phyloP scores from a whole-genome alignment of 306 rosid species.

The Dalbergia cochinchinensis region DNA sequence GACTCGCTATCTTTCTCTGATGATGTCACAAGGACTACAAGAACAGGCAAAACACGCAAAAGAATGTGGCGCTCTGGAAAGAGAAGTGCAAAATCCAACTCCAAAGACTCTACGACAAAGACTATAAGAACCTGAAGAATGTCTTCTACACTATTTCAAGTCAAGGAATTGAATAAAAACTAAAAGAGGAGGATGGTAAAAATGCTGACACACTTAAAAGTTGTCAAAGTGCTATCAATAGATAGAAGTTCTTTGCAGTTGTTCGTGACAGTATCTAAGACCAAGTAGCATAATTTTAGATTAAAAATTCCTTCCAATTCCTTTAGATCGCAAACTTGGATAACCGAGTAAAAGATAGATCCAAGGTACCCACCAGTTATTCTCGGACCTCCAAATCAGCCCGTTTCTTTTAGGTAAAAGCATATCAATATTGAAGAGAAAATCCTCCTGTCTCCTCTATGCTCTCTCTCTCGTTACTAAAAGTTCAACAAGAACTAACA shows the following conservation, averaged over 20 bases:
- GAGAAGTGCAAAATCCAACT: slow-evolving; percentile 92
- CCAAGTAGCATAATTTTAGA: slow-evolving; percentile 17
- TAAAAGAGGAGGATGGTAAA: slow-evolving; percentile 21
- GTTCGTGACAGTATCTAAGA: slow-evolving; percentile 26
- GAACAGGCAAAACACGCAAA: slow-evolving; percentile 92
- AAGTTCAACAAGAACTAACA: slow-evolving; percentile 20
- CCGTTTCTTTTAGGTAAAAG: slow-evolving; percentile 31
- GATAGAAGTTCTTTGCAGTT: slow-evolving; percentile 5
- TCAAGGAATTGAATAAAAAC: slow-evolving; percentile 70
- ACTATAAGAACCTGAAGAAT: slow-evolving; percentile 98
- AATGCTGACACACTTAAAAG: slow-evolving; percentile 4
- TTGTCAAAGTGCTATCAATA: slow-evolving; percentile 11
- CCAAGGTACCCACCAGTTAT: background rate
- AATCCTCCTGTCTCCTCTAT: background rate
- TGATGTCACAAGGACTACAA: slow-evolving; percentile 89
- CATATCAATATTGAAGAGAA: slow-evolving; percentile 31
- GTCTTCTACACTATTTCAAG: slow-evolving; percentile 87
- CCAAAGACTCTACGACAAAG: slow-evolving; percentile 93
- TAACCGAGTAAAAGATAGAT: too few species aligned
- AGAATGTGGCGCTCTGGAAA: slow-evolving; percentile 94
- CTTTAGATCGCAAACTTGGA: too few species aligned
- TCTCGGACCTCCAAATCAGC: background rate
- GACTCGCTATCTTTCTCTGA: slow-evolving; percentile 99
- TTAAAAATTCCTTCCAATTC: background rate
- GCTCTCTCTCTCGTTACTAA: slow-evolving; percentile 13